Conservation (phyloP, 768 basidiomycete species). For the Tephrocybe sp. region DNA sequence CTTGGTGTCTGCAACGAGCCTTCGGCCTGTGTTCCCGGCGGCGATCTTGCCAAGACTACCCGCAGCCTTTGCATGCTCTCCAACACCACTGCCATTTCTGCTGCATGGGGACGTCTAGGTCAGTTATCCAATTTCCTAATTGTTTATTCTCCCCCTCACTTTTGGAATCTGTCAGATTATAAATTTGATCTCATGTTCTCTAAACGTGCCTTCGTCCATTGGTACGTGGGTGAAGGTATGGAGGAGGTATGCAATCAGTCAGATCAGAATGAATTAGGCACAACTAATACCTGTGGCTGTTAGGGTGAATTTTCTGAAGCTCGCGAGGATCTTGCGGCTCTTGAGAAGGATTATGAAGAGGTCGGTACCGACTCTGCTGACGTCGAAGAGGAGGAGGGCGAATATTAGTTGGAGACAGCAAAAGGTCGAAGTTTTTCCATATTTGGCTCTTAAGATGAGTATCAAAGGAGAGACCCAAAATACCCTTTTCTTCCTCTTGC, state of each 20-base stretch:
- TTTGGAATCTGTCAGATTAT: slow-evolving; percentile 57
- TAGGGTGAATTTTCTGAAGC: slow-evolving; percentile 97
- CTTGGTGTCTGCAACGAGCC: slow-evolving; percentile 98
- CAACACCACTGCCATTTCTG: slow-evolving; percentile 91
- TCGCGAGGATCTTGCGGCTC: slow-evolving; percentile 94
- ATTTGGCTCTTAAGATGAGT: slow-evolving; percentile 7
- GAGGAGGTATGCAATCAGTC: slow-evolving; percentile 62
- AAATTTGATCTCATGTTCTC: slow-evolving; percentile 99
- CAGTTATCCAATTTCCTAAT: slow-evolving; percentile 14
- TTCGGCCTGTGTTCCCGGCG: slow-evolving; percentile 86
- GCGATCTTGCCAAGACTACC: slow-evolving; percentile 91
- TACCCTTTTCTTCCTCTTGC: slow-evolving; percentile 16
- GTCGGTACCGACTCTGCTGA: slow-evolving; percentile 78
- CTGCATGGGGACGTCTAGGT: slow-evolving; percentile 90
- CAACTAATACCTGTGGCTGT: too few relatives aligned
- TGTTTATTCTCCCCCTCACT: slow-evolving; percentile 7
- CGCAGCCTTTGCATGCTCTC: slow-evolving; percentile 98
- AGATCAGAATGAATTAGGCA: not conserved
- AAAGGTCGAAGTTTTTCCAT: slow-evolving; percentile 10
- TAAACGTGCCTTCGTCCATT: slow-evolving; percentile 87
- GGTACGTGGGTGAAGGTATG: slow-evolving; percentile 99
- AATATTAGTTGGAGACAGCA: slow-evolving; percentile 43
- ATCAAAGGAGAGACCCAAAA: slow-evolving; percentile 16
- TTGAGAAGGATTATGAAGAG: slow-evolving; percentile 95
- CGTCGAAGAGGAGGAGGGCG: slow-evolving; percentile 61